Evolutionary conservation across 2,329 filamentous ascomycete species (phyloP), one percentile per base, ranked within the genome.

Genomic region (Delphinella strobiligena): DNA sequence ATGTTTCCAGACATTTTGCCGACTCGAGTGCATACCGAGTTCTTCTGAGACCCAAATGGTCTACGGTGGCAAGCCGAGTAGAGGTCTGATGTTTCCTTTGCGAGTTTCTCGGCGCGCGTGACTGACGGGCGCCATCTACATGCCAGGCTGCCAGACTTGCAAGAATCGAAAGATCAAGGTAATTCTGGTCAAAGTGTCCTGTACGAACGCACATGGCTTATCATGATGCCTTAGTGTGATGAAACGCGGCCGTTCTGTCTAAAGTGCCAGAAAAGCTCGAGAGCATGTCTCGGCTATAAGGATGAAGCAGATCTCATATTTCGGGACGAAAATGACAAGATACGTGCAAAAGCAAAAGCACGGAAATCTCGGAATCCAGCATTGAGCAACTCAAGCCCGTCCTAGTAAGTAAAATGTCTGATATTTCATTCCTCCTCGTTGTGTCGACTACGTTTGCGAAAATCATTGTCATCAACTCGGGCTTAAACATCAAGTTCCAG

Each of bases 141-240:
- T 55, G 44, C 54, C 58, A 36, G 80, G 79, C 51, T 85, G 80
- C 52, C 79, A 82, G 62, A 83, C 80, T 73, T 85, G 80, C 56
- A 73, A 80, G 55, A 80, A 72, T 27, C 70, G 80, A 47, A 71
- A 80, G 50, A 84, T 85, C 54, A 84, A 84, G 71, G 80, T 81
- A 67, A 46, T 67, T 51, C 37, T 34, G 19, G 16, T 36, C 36
- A 32, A 34, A 11, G 11, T 35, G 9, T 27, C 16, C 24, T 37
- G 33, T 53, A 7, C 12, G 39, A 51, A 50, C 27, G 39, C 31
- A 30, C 31, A 9, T 39, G 18, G n/a, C 33, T 34, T 24, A 45
- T 51, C 48, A 32, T 49, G n/a, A 12, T 29, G 14, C 4, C n/a
- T 12, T 32, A 81, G 77, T 81, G 78, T 55, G 78, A 81, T 54